A percentile compares a stretch with the other conserved stretches of the same genome.
phyloP scores from a whole-genome alignment of 441 rosid genomes.

The Flueggea neowawraea region DNA sequence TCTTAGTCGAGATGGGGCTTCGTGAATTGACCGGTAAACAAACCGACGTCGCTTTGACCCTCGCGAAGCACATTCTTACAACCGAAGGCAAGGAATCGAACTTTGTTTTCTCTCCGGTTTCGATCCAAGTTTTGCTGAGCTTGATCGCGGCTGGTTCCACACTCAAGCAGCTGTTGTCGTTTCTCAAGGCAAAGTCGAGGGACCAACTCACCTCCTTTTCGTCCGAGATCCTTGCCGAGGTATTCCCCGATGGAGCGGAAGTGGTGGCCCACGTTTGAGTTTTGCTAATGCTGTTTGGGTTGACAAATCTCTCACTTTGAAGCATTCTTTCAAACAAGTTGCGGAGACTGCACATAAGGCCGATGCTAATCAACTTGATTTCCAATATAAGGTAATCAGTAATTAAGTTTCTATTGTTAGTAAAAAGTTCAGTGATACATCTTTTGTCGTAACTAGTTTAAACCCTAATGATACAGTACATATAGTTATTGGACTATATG shows the following conservation, averaged over 20 bases:
- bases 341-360: too few relatives aligned
- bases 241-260: slow-evolving; percentile 58
- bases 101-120: slow-evolving; percentile 77
- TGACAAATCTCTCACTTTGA: slow-evolving; percentile 53
- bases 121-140: slow-evolving; percentile 69
- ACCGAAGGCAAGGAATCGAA: too few relatives aligned
- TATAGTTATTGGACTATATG: not conserved
- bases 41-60: too few relatives aligned
- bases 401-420: too few relatives aligned
- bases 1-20: too few relatives aligned
- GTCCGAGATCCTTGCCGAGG: slow-evolving; percentile 57
- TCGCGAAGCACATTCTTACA: too few relatives aligned
- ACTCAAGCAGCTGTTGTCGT: slow-evolving; percentile 65
- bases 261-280: slow-evolving; percentile 65
- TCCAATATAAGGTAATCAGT: too few relatives aligned
- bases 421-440: too few relatives aligned
- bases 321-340: not conserved
- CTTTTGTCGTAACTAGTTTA: too few relatives aligned
- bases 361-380: too few relatives aligned
- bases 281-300: slow-evolving; percentile 73
- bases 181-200: slow-evolving; percentile 55
- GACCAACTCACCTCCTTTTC: slow-evolving; percentile 56
- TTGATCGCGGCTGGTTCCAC: slow-evolving; percentile 63
- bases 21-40: too few relatives aligned
- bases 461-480: too few relatives aligned